Evolutionary conservation across 306 rosid species (phyloP).

Genomic region (Fagus sylvatica): DNA sequence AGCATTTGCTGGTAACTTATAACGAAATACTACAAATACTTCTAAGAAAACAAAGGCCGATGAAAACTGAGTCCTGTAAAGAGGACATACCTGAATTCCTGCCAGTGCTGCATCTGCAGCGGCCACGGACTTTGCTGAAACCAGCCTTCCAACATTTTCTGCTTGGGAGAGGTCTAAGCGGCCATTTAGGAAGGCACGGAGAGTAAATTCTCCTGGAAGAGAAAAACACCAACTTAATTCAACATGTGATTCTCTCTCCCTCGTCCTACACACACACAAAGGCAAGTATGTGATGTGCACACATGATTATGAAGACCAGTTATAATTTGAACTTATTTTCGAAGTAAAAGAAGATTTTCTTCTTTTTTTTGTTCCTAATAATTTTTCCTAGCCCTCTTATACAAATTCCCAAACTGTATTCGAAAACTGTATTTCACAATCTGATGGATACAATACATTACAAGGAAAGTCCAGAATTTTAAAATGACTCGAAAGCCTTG

Average conservation of each 20-base stretch:
- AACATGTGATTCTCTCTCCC: background rate
- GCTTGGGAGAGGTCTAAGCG: constrained; percentile 94
- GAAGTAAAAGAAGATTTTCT: no score
- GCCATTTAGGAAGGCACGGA: constrained; percentile 93
- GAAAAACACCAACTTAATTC: constrained; percentile 8
- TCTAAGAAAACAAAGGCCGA: background rate
- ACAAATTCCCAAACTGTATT: no score
- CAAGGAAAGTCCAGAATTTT: background rate
- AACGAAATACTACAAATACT: background rate
- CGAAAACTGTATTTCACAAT: background rate
- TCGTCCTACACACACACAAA: background rate
- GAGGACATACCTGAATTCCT: constrained; percentile 73
- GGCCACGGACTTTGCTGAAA: constrained; percentile 74
- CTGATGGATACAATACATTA: background rate
- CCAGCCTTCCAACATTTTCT: constrained; percentile 71
- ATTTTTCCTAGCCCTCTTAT: no score
- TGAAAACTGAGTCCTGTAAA: constrained; percentile 1
- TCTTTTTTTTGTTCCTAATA: no score
- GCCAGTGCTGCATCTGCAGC: constrained; percentile 97
- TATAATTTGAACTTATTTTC: no score
- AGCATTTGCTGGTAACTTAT: constrained; percentile 14
- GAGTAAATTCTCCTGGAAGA: constrained; percentile 84
- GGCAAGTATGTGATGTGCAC: no score
- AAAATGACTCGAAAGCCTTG: background rate
- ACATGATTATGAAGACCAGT: no score